Conservation (phyloP, 2,329 filamentous ascomycete species). For the Niveomyces coronatus region DNA sequence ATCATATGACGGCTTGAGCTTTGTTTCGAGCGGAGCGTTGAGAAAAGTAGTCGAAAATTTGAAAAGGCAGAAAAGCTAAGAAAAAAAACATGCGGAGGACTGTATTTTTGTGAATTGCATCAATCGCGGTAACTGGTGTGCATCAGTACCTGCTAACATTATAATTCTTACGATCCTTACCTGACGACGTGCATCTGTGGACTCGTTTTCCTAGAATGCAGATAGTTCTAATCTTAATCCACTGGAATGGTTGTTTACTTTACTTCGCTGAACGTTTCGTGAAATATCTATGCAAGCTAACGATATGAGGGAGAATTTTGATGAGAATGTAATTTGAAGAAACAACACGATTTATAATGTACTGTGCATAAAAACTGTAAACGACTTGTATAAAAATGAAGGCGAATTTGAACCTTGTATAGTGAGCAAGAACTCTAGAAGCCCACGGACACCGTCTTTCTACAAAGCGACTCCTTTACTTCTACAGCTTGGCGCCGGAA, state of each 20-base stretch:
- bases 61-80: background rate
- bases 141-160: slow-evolving; percentile 17
- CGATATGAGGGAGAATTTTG: too few relatives aligned
- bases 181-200: background rate
- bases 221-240: slow-evolving; percentile 16
- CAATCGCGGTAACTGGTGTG: slow-evolving; percentile 1
- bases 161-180: slow-evolving; percentile 50
- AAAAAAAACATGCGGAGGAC: background rate
- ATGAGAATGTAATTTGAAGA: too few relatives aligned
- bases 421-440: too few relatives aligned
- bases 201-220: background rate
- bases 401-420: too few relatives aligned
- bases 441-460: too few relatives aligned
- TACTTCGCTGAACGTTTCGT: slow-evolving; percentile 13
- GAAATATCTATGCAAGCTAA: too few relatives aligned
- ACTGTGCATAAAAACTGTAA: too few relatives aligned
- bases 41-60: background rate
- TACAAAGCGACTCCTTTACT: too few relatives aligned
- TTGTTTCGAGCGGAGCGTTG: background rate
- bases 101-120: background rate
- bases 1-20: background rate
- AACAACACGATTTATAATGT: too few relatives aligned
- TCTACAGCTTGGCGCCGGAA: slow-evolving; percentile 59
- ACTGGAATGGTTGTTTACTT: slow-evolving; percentile 19
- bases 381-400: too few relatives aligned